Base-by-base conservation (phyloP, 805 yeast species). In the Saccharomycopsis selenospora region DNA sequence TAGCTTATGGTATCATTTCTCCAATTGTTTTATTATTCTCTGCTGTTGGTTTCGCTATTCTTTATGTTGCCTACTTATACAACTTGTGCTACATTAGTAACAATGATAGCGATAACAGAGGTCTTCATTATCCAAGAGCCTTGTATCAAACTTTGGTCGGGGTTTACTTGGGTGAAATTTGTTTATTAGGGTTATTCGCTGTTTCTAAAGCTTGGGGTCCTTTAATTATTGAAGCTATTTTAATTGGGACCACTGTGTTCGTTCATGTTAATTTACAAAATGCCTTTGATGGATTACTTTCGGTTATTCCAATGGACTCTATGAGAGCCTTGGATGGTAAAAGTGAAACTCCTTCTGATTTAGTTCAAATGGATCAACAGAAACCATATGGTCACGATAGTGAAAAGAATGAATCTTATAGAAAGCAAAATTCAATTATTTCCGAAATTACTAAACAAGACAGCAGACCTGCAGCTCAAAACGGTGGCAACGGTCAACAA, bases 131-230 rank as follows among this genome's bases (percentile, higher is more conserved):
- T 62, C 93, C 96, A 53, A 77, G 87, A 53, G 96, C 97, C 2
- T 65, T 91, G 46, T 85, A 80, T 70, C 97, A 91, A 67, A 82
- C 95, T 0, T 74, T 91, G 62, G 81, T 82, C 33, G 99, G 99
- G 50, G 64, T 93, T 40, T 91, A 91, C 63, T 63, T 91, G 41
- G 95, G 95, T 36, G 90, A 91, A 66, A 66, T 89, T 20, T 87
- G 96, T 70, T 58, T 93, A 54, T 62, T 93, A 47, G 97, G 96
- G 48, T 65, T 93, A 48, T 90, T 88, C 62, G 85, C 79, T 14
- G 95, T 91, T 48, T 89, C 95, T 53, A 87, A 87, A 71, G 84
- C 95, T 38, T 91, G 96, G 96, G 98, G 96, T 41, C 95, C 96
- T 30, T 73, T 89, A 55, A 85, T 82, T 2, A 66, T 91, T 47